Evolutionary conservation across 306 rosid genomes (phyloP), one percentile per base, ranked within the genome.

Genomic region (Canavalia gladiata): DNA sequence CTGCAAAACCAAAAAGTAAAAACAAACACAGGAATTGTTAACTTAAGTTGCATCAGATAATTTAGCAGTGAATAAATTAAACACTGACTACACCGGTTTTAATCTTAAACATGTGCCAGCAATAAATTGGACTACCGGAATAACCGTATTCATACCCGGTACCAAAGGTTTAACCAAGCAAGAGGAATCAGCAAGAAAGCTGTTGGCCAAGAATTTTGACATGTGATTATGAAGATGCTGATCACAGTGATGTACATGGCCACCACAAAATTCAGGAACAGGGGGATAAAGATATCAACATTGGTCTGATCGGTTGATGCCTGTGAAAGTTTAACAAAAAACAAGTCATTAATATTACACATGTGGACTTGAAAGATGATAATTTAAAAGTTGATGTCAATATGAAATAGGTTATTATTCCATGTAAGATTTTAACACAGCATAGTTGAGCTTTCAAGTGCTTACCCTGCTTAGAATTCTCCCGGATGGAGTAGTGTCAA

Each of bases 171-270:
- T 86, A 95, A 87, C 98, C 96, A 93, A 69, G 81, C 63, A 59
- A 95, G 98, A 25, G 99, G 99, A 74, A 95, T 56, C 47, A 95
- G 50, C 86, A 95, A 89, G 90, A 95, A 91, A 35, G 88, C 63
- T 8, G 99, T 93, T n/a, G 99, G 99, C 99, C 99, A 95, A 8
- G 98, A 86, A 67, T 91, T 84, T 80, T 95, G 99, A 59, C 98
- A 91, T 7, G 89, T 85, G 47, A 95, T 28, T 37, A 91, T 81
- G 86, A 95, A 39, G 83, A 87, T 90, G 82, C 99, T 39, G 73
- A 91, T 39, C 84, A 93, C 93, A 12, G 91, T 83, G 41, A 93
- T 80, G 86, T 91, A 95, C 99, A 90, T 90, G 70, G 91, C 80
- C 45, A 93, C 7, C 18, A 88, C 81, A 66, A 87, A 31, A 34